Evolutionary conservation across 2,329 filamentous ascomycete genomes (phyloP).

Genomic region (Colletotrichum tamarilloi): DNA sequence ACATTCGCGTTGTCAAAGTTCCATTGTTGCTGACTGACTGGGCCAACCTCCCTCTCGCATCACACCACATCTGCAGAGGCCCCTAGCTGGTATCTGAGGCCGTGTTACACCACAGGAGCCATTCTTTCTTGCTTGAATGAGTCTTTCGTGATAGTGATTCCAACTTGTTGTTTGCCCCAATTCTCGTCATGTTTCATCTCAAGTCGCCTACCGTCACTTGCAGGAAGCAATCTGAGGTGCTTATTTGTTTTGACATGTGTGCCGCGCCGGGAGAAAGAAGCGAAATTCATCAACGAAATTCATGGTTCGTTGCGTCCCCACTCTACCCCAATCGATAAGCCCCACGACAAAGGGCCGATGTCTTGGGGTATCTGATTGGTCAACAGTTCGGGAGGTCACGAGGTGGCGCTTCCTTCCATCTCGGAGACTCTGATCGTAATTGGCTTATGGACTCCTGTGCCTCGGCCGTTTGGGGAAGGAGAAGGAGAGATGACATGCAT

Average conservation of each 20-base stretch:
- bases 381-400: not conserved
- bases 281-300: not conserved
- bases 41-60: not conserved
- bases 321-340: conserved; percentile 20
- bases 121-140: not conserved
- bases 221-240: not conserved
- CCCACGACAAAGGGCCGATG: not conserved
- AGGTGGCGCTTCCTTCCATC: conserved; percentile 3
- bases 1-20: not conserved
- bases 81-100: not conserved
- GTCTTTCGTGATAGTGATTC: not conserved
- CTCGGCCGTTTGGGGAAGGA: conserved; percentile 24
- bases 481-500: not conserved
- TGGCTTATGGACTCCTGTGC: not conserved
- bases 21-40: not conserved
- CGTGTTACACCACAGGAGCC: not conserved
- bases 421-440: not conserved
- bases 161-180: not conserved
- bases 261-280: not conserved
- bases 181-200: not conserved
- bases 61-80: not conserved
- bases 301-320: not conserved
- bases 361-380: not conserved
- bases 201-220: not conserved
- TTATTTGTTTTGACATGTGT: not conserved